Evolutionary conservation across 768 basidiomycete species (phyloP), one percentile per base, ranked within the genome.

Genomic region (Macrolepiota albuminosa): DNA sequence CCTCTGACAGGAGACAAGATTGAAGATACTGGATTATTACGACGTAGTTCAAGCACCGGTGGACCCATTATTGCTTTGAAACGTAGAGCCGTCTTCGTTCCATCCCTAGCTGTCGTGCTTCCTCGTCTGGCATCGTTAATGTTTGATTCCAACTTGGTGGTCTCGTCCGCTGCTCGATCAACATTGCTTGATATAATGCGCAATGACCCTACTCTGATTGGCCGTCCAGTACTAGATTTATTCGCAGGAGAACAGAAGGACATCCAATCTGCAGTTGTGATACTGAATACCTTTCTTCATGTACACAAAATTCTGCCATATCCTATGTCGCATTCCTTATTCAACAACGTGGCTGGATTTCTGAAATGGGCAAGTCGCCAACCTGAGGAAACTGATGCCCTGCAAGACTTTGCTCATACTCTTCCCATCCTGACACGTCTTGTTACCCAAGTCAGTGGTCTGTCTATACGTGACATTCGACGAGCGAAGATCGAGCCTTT

Each of bases 331-430:
- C 84, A 91, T 69, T 77, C 83, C 64, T 67, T 88, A 21, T 86
- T 91, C 74, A 91, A 89, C 66, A 81, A 86, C 64, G 69, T 91
- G 7, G 80, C 84, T 11, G 89, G 90, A 1, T 86, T 84, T 58
- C 69, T 93, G 63, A 89, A 87, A 67, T 72, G 74, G 52, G 64
- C 76, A 37, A 71, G 83, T 24, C 78, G 79, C 39, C 76, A 82
- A 47, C 61, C 71, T 5, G 81, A 81, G 1, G 69, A 71, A 10
- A 57, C 66, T 1, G 76, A 83, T 42, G 69, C 81, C 11, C 72
- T 89, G 16, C 71, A 72, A 33, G 78, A 80, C 40, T 88, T 84
- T 67, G 82, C 84, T 6, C 76, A 80, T 57, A 72, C 77, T 11
- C 70, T 86, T 6, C 84, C 89, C 1, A 67, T 86, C n/a, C 71